Evolutionary conservation across 768 basidiomycete genomes (phyloP), one percentile per base, ranked within the genome.

Genomic region (Psilocybe cubensis): DNA sequence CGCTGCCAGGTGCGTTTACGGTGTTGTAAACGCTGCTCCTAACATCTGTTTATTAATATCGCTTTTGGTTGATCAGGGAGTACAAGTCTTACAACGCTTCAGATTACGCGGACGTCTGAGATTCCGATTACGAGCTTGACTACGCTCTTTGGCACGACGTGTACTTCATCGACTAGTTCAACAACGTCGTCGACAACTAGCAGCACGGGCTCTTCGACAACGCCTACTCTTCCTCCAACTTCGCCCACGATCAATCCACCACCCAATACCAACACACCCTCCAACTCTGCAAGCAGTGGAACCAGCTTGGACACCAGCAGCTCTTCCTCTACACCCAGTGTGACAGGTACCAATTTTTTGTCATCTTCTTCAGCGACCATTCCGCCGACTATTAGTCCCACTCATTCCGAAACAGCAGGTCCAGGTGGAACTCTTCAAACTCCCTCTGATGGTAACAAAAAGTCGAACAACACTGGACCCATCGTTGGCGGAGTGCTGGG

Each of bases 401-500:
- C 35, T n/a, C 35, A 59, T 54, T 47, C 51, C 27, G 51, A 57
- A 56, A 51, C 41, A 21, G 21, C 25, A 24, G 18, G 28, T 21
- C 18, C 31, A 41, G 52, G 52, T 42, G 40, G 40, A n/a, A 48
- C 48, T 20, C 43, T 56, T 17, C 55, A 48, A 43, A 53, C 43
- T 46, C 52, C 23, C 20, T 47, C 53, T 42, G 56, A 52, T 24
- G 41, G 38, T n/a, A 41, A 23, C 24, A 59, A 59, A 50, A 60
- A 58, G 45, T 47, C 61, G 5, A 63, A 45, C 18, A 68, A 64
- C 45, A 55, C 59, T 18, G 70, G 58, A 0, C 62, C 68, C 3
- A 70, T 71, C 24, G 67, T 66, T 21, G 70, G 70, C 21, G 70
- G 70, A 38, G 66, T 66, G 24, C 52, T 70, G 0, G 70, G 70